Evolutionary conservation across 1,139 yeast species (phyloP).

Genomic region (Taphrina wiesneri): DNA sequence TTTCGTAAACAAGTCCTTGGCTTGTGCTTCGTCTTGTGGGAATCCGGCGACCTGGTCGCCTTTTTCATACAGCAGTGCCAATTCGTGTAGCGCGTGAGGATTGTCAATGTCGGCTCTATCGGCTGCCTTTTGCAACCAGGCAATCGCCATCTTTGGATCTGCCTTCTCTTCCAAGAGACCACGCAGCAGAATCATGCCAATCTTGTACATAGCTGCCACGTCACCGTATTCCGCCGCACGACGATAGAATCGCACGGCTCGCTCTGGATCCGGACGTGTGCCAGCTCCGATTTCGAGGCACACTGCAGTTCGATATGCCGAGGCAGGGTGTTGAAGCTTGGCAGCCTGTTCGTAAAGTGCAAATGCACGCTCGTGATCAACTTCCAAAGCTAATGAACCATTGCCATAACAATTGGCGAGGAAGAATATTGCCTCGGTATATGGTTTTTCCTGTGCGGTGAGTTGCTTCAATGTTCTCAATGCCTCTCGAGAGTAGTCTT

Average conservation of each 20-base stretch:
- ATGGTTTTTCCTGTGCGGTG: slow-evolving; percentile 43
- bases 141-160: slow-evolving; percentile 54
- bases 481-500: slow-evolving; percentile 59
- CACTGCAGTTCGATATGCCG: slow-evolving; percentile 66
- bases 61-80: slow-evolving; percentile 72
- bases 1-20: slow-evolving; percentile 68
- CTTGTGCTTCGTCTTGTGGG: slow-evolving; percentile 44
- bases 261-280: slow-evolving; percentile 49
- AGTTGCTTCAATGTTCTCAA: slow-evolving; percentile 59
- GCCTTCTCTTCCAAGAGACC: slow-evolving; percentile 53
- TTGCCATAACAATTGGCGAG: slow-evolving; percentile 64
- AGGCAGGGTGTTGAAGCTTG: slow-evolving; percentile 56
- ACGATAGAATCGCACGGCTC: slow-evolving; percentile 57
- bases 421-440: slow-evolving; percentile 55
- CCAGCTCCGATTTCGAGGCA: slow-evolving; percentile 71
- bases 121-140: slow-evolving; percentile 61
- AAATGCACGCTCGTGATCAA: slow-evolving; percentile 61
- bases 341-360: slow-evolving; percentile 62
- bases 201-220: slow-evolving; percentile 64
- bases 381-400: slow-evolving; percentile 55
- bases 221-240: slow-evolving; percentile 61
- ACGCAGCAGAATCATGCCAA: slow-evolving; percentile 62
- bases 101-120: slow-evolving; percentile 50
- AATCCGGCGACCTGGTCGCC: slow-evolving; percentile 46
- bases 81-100: slow-evolving; percentile 62